Conservation (phyloP, 768 basidiomycete genomes). For the Macrolepiota albuminosa region DNA sequence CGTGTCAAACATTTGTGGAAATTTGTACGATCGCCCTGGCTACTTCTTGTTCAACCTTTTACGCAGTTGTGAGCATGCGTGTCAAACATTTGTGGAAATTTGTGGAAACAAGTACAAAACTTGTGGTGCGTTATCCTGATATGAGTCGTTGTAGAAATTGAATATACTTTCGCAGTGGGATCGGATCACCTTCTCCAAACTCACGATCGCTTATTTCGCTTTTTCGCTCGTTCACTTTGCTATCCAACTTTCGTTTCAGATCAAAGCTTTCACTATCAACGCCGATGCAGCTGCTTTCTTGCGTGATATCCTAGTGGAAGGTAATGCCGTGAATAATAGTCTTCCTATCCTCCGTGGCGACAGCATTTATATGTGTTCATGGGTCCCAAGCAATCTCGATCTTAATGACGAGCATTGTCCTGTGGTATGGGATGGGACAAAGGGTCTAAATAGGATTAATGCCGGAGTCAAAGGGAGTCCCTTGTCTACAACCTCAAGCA, state of each 20-base stretch:
- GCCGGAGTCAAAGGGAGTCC: constrained; percentile 1
- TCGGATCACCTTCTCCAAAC: constrained; percentile 61
- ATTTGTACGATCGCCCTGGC: constrained; percentile 15
- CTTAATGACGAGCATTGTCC: constrained; percentile 35
- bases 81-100: constrained; percentile 26
- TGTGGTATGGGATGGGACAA: constrained; percentile 50
- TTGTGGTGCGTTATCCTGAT: constrained; percentile 37
- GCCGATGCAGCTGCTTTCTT: constrained; percentile 51
- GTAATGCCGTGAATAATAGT: constrained; percentile 40
- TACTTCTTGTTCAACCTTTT: background rate
- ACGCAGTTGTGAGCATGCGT: constrained; percentile 16
- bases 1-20: constrained; percentile 26
- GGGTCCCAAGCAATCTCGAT: constrained; percentile 40
- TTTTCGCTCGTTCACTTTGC: constrained; percentile 65
- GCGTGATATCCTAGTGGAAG: constrained; percentile 42
- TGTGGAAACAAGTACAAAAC: constrained; percentile 34
- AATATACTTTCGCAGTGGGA: constrained; percentile 47
- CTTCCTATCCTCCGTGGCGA: constrained; percentile 46
- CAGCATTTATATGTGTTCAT: constrained; percentile 55
- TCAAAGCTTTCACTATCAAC: constrained; percentile 62
- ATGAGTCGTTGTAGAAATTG: background rate
- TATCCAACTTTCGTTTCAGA: constrained; percentile 67
- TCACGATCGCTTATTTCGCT: constrained; percentile 60
- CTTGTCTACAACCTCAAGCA: background rate
- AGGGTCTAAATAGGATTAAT: background rate